Conservation (phyloP, 192 early-diverging fungal species). For the Tieghemiomyces parasiticus region DNA sequence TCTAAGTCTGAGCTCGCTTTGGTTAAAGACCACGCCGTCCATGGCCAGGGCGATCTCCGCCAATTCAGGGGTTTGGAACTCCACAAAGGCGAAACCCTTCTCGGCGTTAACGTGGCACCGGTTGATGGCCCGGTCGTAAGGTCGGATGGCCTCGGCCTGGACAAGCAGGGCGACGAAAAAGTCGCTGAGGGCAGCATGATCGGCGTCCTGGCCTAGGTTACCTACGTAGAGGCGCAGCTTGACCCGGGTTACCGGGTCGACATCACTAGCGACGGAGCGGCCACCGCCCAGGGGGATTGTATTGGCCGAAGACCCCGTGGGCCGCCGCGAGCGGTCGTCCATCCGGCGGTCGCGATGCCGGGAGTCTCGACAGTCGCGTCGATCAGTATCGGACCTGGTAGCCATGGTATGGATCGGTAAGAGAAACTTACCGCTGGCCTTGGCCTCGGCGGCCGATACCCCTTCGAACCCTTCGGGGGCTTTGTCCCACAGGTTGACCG, state of each 20-base stretch:
- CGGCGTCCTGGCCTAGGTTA: conserved; percentile 64
- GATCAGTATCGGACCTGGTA: conserved; percentile 24
- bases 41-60: conserved; percentile 83
- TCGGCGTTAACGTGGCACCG: conserved; percentile 81
- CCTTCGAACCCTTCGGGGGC: conserved; percentile 79
- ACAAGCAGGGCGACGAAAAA: conserved; percentile 86
- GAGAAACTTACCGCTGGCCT: conserved; percentile 53
- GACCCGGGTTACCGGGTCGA: conserved; percentile 30
- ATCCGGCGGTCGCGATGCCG: conserved; percentile 27
- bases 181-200: conserved; percentile 53
- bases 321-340: conserved; percentile 26
- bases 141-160: conserved; percentile 53
- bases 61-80: conserved; percentile 82
- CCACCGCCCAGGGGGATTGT: neutral
- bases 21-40: conserved; percentile 79
- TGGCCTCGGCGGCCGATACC: conserved; percentile 72
- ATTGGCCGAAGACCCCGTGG: conserved; percentile 27
- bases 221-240: conserved; percentile 82
- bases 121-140: conserved; percentile 51
- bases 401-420: conserved; percentile 21
- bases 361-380: conserved; percentile 25
- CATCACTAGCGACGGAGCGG: neutral
- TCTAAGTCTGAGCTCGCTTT: conserved; percentile 75
- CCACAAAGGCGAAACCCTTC: conserved; percentile 93
- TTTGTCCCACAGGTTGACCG: conserved; percentile 86